phyloP scores from a whole-genome alignment of 2,329 filamentous ascomycete genomes.

The Fusarium albidum region DNA sequence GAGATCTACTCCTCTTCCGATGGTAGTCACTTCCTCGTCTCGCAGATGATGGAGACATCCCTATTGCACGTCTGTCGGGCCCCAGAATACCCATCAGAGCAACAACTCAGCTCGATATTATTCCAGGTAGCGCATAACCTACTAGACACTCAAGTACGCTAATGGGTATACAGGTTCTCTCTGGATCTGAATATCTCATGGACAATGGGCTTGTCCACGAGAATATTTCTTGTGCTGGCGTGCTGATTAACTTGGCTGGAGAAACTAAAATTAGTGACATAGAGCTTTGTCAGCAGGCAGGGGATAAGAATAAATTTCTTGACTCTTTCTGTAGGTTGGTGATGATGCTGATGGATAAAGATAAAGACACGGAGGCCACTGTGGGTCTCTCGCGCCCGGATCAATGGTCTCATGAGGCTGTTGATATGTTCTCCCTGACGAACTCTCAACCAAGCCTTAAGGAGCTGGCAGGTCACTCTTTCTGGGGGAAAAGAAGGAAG shows the following conservation, averaged over 20 bases:
- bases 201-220: neutral
- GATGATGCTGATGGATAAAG: conserved; percentile 7
- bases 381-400: neutral
- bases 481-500: neutral
- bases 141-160: neutral
- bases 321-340: neutral
- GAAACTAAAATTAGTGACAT: neutral
- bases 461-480: neutral
- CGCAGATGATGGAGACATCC: neutral
- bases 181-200: neutral
- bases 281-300: neutral
- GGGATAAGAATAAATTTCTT: neutral
- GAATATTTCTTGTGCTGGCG: neutral
- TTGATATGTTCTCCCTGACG: neutral
- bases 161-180: neutral
- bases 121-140: neutral
- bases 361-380: neutral
- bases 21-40: neutral
- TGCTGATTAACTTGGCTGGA: neutral
- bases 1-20: neutral
- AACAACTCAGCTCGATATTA: neutral
- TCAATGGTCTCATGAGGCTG: neutral
- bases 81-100: neutral
- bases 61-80: neutral
- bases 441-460: neutral